A percentile compares a stretch with the other conserved stretches of the same genome.
Evolutionary conservation across 2,329 filamentous ascomycete species (phyloP).

Genomic region (Exophiala lecanii-corni): DNA sequence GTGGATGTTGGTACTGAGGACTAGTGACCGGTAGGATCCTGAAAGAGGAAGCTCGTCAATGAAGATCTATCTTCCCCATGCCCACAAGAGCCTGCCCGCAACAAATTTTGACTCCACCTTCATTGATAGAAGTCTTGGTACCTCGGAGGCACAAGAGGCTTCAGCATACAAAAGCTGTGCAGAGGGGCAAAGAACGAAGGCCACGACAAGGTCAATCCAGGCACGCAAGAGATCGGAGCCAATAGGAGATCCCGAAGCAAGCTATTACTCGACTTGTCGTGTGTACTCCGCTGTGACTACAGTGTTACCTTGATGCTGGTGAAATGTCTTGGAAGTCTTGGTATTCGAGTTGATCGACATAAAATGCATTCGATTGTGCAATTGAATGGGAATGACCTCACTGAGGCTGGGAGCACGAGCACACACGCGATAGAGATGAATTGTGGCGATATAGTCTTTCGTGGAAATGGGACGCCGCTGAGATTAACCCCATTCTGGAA

Average conservation of each 20-base stretch:
- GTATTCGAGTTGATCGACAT: background rate
- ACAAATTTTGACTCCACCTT: background rate
- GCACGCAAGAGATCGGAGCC: too few relatives aligned
- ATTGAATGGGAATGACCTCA: background rate
- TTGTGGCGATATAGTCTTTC: slow-evolving; percentile 3
- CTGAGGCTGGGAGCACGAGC: background rate
- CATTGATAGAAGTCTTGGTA: background rate
- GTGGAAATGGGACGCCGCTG: background rate
- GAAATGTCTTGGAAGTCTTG: slow-evolving; percentile 3
- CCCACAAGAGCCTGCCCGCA: background rate
- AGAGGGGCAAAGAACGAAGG: too few relatives aligned
- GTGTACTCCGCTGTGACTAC: background rate
- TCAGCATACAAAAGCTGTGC: too few relatives aligned
- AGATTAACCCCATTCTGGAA: background rate
- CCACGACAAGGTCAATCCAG: too few relatives aligned
- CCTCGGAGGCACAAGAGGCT: too few relatives aligned
- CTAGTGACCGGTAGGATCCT: background rate
- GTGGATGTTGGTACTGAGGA: background rate
- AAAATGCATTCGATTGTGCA: background rate
- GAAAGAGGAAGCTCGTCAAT: background rate
- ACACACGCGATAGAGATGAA: background rate
- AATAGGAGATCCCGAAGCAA: too few relatives aligned
- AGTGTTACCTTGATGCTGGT: too few relatives aligned
- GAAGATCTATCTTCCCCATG: background rate
- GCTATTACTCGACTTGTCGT: background rate